Percentiles rank a stretch among this genome's conserved stretches.
Conservation (phyloP, 192 early-diverging fungal species). For the Coemansia furcata region DNA sequence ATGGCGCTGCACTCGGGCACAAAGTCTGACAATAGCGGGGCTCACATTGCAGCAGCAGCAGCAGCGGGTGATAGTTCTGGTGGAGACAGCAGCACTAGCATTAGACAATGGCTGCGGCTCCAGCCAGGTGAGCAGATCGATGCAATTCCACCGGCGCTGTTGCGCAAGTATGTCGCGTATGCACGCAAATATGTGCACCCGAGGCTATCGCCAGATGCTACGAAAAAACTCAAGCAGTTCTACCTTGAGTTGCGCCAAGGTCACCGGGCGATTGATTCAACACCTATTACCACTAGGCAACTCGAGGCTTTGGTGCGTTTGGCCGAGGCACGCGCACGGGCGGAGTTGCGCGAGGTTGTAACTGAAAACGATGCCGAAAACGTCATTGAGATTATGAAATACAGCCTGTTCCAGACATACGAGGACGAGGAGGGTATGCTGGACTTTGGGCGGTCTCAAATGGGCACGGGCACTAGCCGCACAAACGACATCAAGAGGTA, state of each 20-base stretch:
- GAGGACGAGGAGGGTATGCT: conserved; percentile 57
- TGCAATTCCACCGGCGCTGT: conserved; percentile 59
- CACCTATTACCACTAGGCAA: conserved; percentile 78
- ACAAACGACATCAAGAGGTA: conserved; percentile 60
- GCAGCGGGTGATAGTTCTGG: not conserved
- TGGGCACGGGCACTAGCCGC: conserved; percentile 58
- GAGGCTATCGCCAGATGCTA: conserved; percentile 60
- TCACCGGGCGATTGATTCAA: conserved; percentile 65
- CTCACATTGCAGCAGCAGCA: not conserved
- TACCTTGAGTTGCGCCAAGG: conserved; percentile 66
- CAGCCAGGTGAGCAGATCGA: conserved; percentile 58
- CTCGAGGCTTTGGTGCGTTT: conserved; percentile 77
- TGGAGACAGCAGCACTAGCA: not conserved
- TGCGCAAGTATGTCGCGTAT: conserved; percentile 86
- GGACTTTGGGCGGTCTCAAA: conserved; percentile 62
- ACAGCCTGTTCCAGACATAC: conserved; percentile 60
- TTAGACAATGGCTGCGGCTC: conserved; percentile 46
- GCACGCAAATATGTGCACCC: conserved; percentile 78
- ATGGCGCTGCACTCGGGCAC: conserved; percentile 66
- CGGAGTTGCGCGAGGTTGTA: conserved; percentile 73
- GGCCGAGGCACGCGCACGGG: conserved; percentile 73
- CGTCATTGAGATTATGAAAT: conserved; percentile 76
- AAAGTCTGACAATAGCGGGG: not conserved
- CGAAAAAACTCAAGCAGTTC: conserved; percentile 62
- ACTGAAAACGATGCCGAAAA: conserved; percentile 70